phyloP scores from a whole-genome alignment of 2,329 filamentous ascomycete genomes.

The Scedosporium boydii region DNA sequence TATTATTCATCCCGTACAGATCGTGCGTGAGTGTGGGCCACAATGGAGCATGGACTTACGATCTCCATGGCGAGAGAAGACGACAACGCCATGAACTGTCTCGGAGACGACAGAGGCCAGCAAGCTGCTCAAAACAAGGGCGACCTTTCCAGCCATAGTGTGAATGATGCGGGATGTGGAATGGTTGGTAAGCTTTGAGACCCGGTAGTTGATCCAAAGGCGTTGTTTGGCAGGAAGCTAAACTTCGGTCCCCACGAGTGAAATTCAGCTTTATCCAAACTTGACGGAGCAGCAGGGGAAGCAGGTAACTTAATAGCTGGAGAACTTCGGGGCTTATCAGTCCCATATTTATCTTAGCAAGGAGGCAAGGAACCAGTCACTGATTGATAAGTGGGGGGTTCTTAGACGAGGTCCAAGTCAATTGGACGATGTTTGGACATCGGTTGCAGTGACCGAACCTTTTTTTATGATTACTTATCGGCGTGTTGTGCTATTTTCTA shows the following conservation, averaged over 20 bases:
- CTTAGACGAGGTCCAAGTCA: too few relatives aligned
- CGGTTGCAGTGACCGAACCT: too few relatives aligned
- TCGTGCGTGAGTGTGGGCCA: background rate
- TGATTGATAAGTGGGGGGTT: background rate
- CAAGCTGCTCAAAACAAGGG: background rate
- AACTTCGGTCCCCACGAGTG: background rate
- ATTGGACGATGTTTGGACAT: too few relatives aligned
- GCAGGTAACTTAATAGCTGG: background rate
- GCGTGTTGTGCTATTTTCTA: too few relatives aligned
- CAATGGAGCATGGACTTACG: constrained; percentile 14
- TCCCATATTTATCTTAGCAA: background rate
- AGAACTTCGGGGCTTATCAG: background rate
- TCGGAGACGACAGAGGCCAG: constrained; percentile 16
- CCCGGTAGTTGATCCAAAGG: background rate
- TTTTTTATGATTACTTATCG: too few relatives aligned
- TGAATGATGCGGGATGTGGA: background rate
- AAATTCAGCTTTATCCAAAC: background rate
- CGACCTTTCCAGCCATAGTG: constrained; percentile 5
- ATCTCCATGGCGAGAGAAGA: constrained; percentile 25
- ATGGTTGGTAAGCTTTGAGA: too few relatives aligned
- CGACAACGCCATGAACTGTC: constrained; percentile 22
- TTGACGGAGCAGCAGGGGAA: background rate
- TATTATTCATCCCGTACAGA: background rate
- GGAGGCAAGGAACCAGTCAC: background rate
- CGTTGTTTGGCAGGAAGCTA: background rate